Evolutionary conservation across 2,329 filamentous ascomycete genomes (phyloP).

Genomic region (Geosmithia putterillii): DNA sequence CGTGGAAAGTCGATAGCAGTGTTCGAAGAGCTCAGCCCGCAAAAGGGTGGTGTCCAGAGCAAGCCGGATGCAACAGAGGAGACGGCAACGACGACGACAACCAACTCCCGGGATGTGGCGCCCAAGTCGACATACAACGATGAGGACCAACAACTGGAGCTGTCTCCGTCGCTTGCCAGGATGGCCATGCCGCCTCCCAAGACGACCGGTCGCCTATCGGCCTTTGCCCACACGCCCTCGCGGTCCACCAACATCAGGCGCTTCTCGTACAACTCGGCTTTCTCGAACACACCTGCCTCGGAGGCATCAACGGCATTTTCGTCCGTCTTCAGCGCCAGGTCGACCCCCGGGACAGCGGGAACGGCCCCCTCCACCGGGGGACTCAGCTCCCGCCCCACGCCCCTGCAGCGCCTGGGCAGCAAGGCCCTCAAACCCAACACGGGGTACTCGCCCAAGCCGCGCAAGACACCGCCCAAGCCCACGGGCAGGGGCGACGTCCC

Average conservation of each 20-base stretch:
- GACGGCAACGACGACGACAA: slow-evolving; percentile 5
- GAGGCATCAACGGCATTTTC: slow-evolving; percentile 20
- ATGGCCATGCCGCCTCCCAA: slow-evolving; percentile 15
- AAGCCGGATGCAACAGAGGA: slow-evolving; percentile 4
- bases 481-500: slow-evolving; percentile 18
- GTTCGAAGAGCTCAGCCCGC: slow-evolving; percentile 28
- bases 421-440: slow-evolving; percentile 25
- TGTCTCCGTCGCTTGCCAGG: slow-evolving; percentile 1
- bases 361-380: slow-evolving; percentile 27
- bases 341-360: slow-evolving; percentile 24
- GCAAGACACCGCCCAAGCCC: slow-evolving; percentile 5
- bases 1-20: slow-evolving; percentile 25
- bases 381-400: slow-evolving; percentile 27
- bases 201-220: slow-evolving; percentile 7
- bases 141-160: no score
- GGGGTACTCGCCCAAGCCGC: slow-evolving; percentile 15
- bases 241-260: slow-evolving; percentile 16
- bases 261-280: slow-evolving; percentile 20
- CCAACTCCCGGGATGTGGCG: no score
- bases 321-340: slow-evolving; percentile 20
- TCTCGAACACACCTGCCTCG: slow-evolving; percentile 5
- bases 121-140: no score
- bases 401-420: slow-evolving; percentile 39
- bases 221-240: slow-evolving; percentile 12
- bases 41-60: neutral